Base-by-base conservation (phyloP, 176 grass and related monocot species). In the Typha latifolia region DNA sequence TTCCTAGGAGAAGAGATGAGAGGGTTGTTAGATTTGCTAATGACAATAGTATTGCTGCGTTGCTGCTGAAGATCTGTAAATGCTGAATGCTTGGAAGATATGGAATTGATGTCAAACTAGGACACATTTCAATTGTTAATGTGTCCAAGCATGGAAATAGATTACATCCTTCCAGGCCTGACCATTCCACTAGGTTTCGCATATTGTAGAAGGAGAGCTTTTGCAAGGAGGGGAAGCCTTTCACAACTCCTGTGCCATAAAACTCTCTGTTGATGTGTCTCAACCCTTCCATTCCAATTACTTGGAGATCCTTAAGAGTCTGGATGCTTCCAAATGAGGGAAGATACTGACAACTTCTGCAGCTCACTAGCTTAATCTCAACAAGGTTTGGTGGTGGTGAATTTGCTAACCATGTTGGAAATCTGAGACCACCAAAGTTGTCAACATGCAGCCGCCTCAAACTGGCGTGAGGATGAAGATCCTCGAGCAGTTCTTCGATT, bases 171-270 rank as follows among this genome's bases (percentile, higher is more conserved):
- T 70, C 66, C 1, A 47, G 6, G 26, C 24, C 12, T 16, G 24
- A 43, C 76, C 76, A 78, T 49, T 71, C 55, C 21, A 37, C 37
- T 26, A 78, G 51, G 20, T 70, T 71, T 22, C 53, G 47, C 76
- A 78, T 78, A 66, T 78, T 61, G 63, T 26, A 78, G 21, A 78
- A 63, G 32, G 55, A n/a, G 12, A 78, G 47, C 51, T 71, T 68
- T 66, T 64, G 51, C 34, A 78, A 62, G 16, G 37, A 62, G 12
- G 76, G 76, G 11, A 78, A 78, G 32, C 67, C 66, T 70, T 48
- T 52, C 4, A 47, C 50, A 7, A 14, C 48, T 56, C 73, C 73
- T 18, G 49, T 63, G 20, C 67, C 76, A 16, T 71, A 78, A 62
- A 78, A 78, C 13, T 71, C 55, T 43, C 0, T 43, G 10, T 43